These are phyloP conservation scores for Wickerhamomyces sp. DNA, from an alignment of 1,139 yeast species.

Conservation along the genomic window DNA sequence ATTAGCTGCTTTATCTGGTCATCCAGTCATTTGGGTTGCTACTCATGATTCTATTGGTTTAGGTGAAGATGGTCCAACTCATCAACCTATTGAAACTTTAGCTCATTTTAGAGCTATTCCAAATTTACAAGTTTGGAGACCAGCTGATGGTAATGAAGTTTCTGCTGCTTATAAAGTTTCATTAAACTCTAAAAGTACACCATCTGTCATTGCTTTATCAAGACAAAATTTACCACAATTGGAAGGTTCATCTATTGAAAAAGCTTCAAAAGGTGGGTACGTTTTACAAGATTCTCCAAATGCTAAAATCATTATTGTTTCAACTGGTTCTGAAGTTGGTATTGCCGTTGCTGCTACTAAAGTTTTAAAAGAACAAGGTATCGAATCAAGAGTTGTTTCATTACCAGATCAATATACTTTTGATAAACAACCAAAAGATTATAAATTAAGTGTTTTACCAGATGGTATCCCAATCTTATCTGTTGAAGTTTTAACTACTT, in stretches of 20 bases:
- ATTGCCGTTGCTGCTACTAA: constrained; percentile 79
- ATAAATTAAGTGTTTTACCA: constrained; percentile 84
- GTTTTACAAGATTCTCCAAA: constrained; percentile 53
- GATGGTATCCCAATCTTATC: constrained; percentile 92
- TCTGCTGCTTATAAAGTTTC: constrained; percentile 94
- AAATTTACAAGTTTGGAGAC: constrained; percentile 96
- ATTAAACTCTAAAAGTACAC: constrained; percentile 66
- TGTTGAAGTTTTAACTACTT: constrained; percentile 88
- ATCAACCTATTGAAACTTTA: constrained; percentile 98
- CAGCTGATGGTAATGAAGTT: constrained; percentile 99
- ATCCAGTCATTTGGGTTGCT: constrained; percentile 95
- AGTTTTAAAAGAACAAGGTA: constrained; percentile 59
- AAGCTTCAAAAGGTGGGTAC: constrained; percentile 96
- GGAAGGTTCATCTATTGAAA: constrained; percentile 88
- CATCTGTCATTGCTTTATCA: constrained; percentile 86
- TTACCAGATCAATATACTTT: constrained; percentile 92
- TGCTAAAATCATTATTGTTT: constrained; percentile 76
- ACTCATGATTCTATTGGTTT: constrained; percentile 99
- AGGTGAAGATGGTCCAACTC: constrained; percentile 99
- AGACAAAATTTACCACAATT: constrained; percentile 98
- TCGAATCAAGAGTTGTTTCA: constrained; percentile 80
- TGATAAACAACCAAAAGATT: constrained; percentile 75
- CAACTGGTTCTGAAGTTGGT: constrained; percentile 96
- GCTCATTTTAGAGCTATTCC: constrained; percentile 98
- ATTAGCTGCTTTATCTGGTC: constrained; percentile 89